Conservation (phyloP, 2,329 filamentous ascomycete genomes). For the Plectosphaerella sp. region DNA sequence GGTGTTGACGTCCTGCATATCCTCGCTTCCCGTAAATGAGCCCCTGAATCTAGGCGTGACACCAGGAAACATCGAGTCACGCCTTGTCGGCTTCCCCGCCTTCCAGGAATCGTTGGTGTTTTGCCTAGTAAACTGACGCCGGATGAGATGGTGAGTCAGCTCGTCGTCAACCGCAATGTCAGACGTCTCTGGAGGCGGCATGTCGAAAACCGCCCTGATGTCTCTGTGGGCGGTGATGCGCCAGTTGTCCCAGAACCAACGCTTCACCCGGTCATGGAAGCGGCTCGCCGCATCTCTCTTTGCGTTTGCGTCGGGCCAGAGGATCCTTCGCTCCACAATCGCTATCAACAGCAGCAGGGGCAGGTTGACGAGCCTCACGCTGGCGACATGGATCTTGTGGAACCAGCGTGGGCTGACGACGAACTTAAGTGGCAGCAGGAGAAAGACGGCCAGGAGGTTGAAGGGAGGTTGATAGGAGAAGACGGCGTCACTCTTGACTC, state of each 20-base stretch:
- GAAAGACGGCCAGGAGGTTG: constrained; percentile 71
- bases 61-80: constrained; percentile 55
- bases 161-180: constrained; percentile 58
- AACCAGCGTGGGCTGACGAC: constrained; percentile 80
- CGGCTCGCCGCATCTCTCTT: constrained; percentile 11
- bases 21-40: constrained; percentile 42
- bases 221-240: constrained; percentile 68
- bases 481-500: constrained; percentile 78
- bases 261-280: constrained; percentile 17
- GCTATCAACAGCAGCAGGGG: constrained; percentile 70
- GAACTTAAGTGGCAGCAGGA: constrained; percentile 74
- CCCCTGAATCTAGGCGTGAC: constrained; percentile 45
- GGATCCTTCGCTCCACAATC: constrained; percentile 62
- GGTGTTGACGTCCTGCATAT: constrained; percentile 35
- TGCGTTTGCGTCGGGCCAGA: constrained; percentile 46
- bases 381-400: constrained; percentile 81
- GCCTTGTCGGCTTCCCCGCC: constrained; percentile 30
- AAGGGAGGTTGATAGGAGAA: constrained; percentile 82
- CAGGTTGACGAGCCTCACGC: constrained; percentile 69
- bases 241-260: constrained; percentile 62
- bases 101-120: constrained; percentile 32
- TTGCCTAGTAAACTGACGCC: constrained; percentile 48
- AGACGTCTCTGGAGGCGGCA: constrained; percentile 60
- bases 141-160: constrained; percentile 53
- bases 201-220: constrained; percentile 68